A percentile compares a stretch with the other conserved stretches of the same genome.
Evolutionary conservation across 768 basidiomycete genomes (phyloP).

Genomic region (Lactarius psammicola): DNA sequence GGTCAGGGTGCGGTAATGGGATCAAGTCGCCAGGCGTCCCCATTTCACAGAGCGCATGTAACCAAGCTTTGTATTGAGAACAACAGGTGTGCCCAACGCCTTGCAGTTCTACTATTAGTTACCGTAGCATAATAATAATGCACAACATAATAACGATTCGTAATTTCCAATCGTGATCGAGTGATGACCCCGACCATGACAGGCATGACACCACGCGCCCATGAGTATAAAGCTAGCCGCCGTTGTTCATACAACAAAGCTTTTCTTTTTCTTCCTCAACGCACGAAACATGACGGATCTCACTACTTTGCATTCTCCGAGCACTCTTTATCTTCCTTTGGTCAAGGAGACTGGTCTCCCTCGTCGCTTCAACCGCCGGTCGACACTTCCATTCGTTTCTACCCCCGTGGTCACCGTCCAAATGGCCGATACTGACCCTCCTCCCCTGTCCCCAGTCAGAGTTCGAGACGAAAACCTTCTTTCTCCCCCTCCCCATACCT

Average conservation of each 20-base stretch:
- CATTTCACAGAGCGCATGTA: no score
- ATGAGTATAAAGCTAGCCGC: background rate
- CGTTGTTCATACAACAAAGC: background rate
- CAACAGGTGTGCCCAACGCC: no score
- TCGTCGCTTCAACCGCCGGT: slow-evolving; percentile 18
- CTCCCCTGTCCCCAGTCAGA: slow-evolving; percentile 2
- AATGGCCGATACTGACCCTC: slow-evolving; percentile 18
- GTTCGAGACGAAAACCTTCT: slow-evolving; percentile 5
- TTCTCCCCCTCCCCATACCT: slow-evolving; percentile 18
- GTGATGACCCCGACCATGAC: background rate
- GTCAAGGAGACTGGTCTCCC: slow-evolving; percentile 11
- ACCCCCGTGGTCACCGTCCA: slow-evolving; percentile 20
- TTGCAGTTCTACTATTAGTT: no score
- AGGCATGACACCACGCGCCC: background rate
- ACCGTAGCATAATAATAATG: no score
- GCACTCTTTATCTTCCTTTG: slow-evolving; percentile 19
- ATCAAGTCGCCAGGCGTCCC: no score
- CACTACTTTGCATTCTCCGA: slow-evolving; percentile 16
- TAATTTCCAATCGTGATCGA: background rate
- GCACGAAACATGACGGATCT: slow-evolving; percentile 21
- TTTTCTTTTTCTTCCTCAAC: background rate
- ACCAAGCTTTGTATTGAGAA: no score
- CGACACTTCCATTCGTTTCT: slow-evolving; percentile 1
- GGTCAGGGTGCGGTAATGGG: no score
- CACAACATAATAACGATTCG: no score